Conservation (phyloP, 164 flowering plant species). For the Akebia trifoliata region DNA sequence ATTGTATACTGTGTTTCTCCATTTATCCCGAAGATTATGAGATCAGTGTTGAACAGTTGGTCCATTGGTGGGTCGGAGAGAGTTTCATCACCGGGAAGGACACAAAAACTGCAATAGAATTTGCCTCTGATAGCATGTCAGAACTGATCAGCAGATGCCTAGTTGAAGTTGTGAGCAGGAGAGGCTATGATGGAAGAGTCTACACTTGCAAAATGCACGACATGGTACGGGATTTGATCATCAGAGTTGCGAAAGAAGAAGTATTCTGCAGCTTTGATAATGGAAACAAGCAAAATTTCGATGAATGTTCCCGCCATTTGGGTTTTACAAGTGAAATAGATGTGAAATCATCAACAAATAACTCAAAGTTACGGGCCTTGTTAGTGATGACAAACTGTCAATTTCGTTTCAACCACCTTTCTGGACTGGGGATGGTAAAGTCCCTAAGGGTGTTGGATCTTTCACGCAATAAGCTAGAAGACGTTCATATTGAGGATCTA, state of each 20-base stretch:
- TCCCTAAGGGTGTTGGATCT: constrained; percentile 24
- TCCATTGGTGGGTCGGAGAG: no score
- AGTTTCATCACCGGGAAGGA: constrained; percentile 1
- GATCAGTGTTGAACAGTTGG: no score
- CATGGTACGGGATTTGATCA: no score
- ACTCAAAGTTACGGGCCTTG: constrained; percentile 19
- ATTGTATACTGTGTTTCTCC: no score
- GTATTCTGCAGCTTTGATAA: constrained; percentile 17
- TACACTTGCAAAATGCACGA: no score
- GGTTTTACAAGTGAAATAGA: not conserved
- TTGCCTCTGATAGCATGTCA: constrained; percentile 11
- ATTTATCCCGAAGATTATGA: no score
- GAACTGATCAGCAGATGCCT: constrained; percentile 18
- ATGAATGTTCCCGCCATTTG: constrained; percentile 6
- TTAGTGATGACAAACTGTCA: constrained; percentile 4
- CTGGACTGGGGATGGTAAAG: not conserved
- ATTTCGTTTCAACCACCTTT: not conserved
- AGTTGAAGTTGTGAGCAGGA: constrained; percentile 11
- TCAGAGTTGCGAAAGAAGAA: constrained; percentile 17
- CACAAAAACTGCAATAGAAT: constrained; percentile 11
- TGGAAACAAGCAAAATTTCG: not conserved
- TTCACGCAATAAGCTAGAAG: constrained; percentile 6
- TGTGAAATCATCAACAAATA: not conserved
- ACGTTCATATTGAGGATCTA: constrained; percentile 1
- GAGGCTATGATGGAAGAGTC: constrained; percentile 19